Evolutionary conservation across 129 eudicot genomes (phyloP).

Genomic region (carrot (Daucus carota)): DH1_v3.0 NC_030382.2:26363001-26363500

Average conservation of each 20-base stretch:
- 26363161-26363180: background rate
- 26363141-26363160: slow-evolving; percentile 43
- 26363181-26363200: no score
- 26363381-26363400: slow-evolving; percentile 22
- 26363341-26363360: background rate
- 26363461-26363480: background rate
- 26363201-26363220: background rate
- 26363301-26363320: slow-evolving; percentile 28
- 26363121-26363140: slow-evolving; percentile 53
- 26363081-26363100: slow-evolving; percentile 34
- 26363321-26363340: slow-evolving; percentile 9
- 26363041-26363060: slow-evolving; percentile 42
- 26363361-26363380: slow-evolving; percentile 17
- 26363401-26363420: slow-evolving; percentile 12
- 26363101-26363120: slow-evolving; percentile 26
- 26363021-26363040: slow-evolving; percentile 19
- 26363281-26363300: slow-evolving; percentile 30
- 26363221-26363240: slow-evolving; percentile 54
- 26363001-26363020: slow-evolving; percentile 18
- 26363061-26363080: slow-evolving; percentile 46
- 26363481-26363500: background rate
- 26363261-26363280: slow-evolving; percentile 38
- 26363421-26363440: slow-evolving; percentile 15
- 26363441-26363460: slow-evolving; percentile 20
- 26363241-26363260: slow-evolving; percentile 42